Evolutionary conservation across 2,329 filamentous ascomycete genomes (phyloP), one percentile per base, ranked within the genome.

Genomic region (Aspergillus brasiliensis): DNA sequence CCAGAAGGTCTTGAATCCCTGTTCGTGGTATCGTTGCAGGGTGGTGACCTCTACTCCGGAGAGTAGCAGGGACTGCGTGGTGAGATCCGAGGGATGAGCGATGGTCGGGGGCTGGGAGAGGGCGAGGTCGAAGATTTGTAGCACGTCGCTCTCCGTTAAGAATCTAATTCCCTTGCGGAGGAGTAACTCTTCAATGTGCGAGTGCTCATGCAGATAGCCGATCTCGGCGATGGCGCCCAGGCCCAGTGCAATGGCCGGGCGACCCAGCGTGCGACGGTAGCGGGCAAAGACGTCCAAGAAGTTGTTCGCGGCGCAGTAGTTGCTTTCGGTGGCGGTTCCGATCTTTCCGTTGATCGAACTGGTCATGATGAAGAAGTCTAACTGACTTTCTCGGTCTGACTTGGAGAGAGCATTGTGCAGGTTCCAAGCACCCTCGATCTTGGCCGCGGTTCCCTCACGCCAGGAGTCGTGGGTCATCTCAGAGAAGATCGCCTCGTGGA

Each of bases 351-450:
- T 64, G 6, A 73, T 48, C 6, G 67, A 75, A 21, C 51, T 56
- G 10, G 63, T 65, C 57, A 66, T 66, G 42, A 68, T 52, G 65
- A 71, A 74, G 64, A 76, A 76, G 65, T 76, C 71, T 8, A 71
- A 64, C 5, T 49, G 47, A 11, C 15, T 23, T 15, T 57, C 53
- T 8, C 15, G 27, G 27, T 55, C 53, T 13, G 23, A 19, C 17
- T 44, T 17, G n/a, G 27, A 21, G 34, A 82, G 70, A 13, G 71
- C 69, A 10, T 75, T 60, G 56, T 84, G 77, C 1, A 87, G 75
- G 55, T 85, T 83, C 68, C 71, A 73, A 0, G 82, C 80, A 4
- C 84, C 84, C 0, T 75, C 47, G 0, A 80, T 80, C 70, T 87
- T 87, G 51, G 84, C 82, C 0, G 61, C 67, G 21, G 81, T 73